Evolutionary conservation across 352 stramenopile genomes (phyloP).

Genomic region (Phytophthora agathidicida): DNA sequence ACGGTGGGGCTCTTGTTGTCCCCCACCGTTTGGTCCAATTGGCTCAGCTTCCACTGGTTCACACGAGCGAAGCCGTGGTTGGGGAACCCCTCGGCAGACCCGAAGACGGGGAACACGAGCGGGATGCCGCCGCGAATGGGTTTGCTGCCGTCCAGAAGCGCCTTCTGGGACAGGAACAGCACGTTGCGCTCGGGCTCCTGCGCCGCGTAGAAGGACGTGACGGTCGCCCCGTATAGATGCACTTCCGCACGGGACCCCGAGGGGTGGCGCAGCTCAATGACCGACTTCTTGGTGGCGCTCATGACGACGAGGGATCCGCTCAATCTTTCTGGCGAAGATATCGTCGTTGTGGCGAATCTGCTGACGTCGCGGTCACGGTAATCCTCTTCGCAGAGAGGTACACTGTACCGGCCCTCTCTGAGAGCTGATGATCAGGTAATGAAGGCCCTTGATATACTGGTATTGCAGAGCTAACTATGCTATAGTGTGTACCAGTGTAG

Average conservation of each 20-base stretch:
- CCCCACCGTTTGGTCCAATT: slow-evolving; percentile 47
- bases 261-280: slow-evolving; percentile 64
- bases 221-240: slow-evolving; percentile 92
- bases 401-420: too few species aligned
- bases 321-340: not conserved
- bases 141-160: slow-evolving; percentile 92
- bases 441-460: too few species aligned
- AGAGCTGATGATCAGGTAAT: too few species aligned
- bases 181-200: slow-evolving; percentile 80
- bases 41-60: slow-evolving; percentile 63
- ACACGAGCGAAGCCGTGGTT: slow-evolving; percentile 95
- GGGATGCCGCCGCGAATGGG: slow-evolving; percentile 96
- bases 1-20: slow-evolving; percentile 53
- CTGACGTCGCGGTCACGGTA: not conserved
- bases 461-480: too few species aligned
- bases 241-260: slow-evolving; percentile 80
- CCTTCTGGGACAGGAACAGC: slow-evolving; percentile 93
- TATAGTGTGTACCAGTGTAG: too few species aligned
- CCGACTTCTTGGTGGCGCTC: slow-evolving; percentile 29
- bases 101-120: slow-evolving; percentile 97
- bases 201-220: slow-evolving; percentile 86
- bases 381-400: too few species aligned
- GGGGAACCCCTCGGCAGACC: slow-evolving; percentile 80
- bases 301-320: not conserved
- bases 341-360: not conserved